Conservation (phyloP, 2,329 filamentous ascomycete species). For the Helotiales sp. region DNA sequence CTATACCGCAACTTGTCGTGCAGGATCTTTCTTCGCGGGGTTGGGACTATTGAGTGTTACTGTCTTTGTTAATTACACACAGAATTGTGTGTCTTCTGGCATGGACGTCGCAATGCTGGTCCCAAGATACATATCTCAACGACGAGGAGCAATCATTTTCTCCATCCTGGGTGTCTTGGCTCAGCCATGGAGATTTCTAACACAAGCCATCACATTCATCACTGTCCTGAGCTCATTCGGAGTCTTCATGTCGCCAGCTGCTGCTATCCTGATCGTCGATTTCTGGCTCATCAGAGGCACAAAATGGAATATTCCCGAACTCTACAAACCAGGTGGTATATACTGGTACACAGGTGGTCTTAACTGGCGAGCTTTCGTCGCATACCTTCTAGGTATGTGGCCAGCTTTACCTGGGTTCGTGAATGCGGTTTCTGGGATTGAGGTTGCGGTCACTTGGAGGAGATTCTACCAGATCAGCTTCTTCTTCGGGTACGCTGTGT, state of each 20-base stretch:
- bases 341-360: constrained; percentile 16
- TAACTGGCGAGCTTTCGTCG: constrained; percentile 15
- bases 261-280: constrained; percentile 14
- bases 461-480: constrained; percentile 16
- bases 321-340: constrained; percentile 12
- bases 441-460: constrained; percentile 6
- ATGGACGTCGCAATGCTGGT: constrained; percentile 13
- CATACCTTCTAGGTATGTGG: constrained; percentile 15
- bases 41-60: constrained; percentile 2
- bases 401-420: constrained; percentile 16
- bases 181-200: constrained; percentile 15
- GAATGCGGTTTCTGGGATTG: constrained; percentile 7
- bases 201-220: constrained; percentile 12
- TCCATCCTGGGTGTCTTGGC: constrained; percentile 1
- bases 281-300: constrained; percentile 13
- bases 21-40: constrained; percentile 12
- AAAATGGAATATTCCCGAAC: constrained; percentile 15
- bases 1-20: constrained; percentile 10
- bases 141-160: constrained; percentile 31
- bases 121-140: constrained; percentile 6
- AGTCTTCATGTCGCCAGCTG: constrained; percentile 12
- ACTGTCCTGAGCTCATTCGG: constrained; percentile 14
- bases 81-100: constrained; percentile 11
- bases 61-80: constrained; percentile 9
- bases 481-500: constrained; percentile 16